Evolutionary conservation across 345 rosid genomes (phyloP), one percentile per base, ranked within the genome.

Genomic region (Streptanthus diversifolius): DNA sequence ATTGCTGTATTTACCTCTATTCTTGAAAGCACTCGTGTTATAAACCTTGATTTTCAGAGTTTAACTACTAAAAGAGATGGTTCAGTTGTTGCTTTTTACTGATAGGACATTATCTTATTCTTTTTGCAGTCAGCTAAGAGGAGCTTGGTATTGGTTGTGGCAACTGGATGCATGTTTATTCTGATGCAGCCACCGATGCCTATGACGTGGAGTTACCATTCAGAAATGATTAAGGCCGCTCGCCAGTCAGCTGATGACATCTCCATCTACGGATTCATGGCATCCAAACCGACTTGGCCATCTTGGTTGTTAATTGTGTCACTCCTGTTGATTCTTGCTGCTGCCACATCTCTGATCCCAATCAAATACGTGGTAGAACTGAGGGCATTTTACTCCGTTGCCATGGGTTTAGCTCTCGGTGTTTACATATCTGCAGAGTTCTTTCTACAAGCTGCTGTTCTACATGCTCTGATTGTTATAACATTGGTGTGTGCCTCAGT

Each of bases 241-340:
- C 97, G 92, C 30, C 92, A 85, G 75, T 88, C 98, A 64, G 89
- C 91, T 66, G 99, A 95, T 80, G 99, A 95, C 77, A 86, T 95
- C 72, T 90, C 98, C 44, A 95, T 91, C 61, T 95, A 95, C 51
- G 99, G 98, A 13, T 90, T 95, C 59, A 76, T 90, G 82, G 90
- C 96, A 56, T 83, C 93, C 64, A 92, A 90, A 81, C 99, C 99
- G 29, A 88, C 96, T n/a, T 92, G 99, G 98, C 98, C 99, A 13
- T 87, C 99, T 53, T 95, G 99, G 99, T 73, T 92, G 66, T 96
- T 95, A 52, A 92, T 95, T 40, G 63, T 80, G 60, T 90, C 96
- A 70, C 86, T 90, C 71, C 80, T 95, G 74, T 92, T 95, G 61
- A 88, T 97, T 63, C 83, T 95, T 47, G 89, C 99, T 19, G 91